Percentiles rank a stretch among this genome's conserved stretches.
Evolutionary conservation across 2,329 filamentous ascomycete species (phyloP).

Genomic region (Diaporthe amygdali): DNA sequence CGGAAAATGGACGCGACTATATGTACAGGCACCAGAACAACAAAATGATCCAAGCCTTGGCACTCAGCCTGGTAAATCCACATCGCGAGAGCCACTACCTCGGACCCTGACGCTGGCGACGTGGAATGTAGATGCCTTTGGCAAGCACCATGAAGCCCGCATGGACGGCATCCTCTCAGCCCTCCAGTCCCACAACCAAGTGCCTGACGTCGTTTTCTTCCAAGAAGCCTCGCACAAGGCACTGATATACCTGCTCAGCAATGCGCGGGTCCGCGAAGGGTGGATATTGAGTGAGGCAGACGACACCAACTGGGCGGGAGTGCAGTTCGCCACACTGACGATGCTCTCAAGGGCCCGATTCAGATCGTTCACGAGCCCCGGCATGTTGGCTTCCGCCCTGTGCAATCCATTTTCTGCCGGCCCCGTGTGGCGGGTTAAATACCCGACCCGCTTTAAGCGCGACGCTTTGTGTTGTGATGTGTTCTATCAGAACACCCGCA

Average conservation of each 20-base stretch:
- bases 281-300: conserved; percentile 40
- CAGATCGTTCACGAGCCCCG: not conserved
- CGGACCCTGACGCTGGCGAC: conserved; percentile 24
- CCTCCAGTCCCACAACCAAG: conserved; percentile 25
- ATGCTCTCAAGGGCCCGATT: conserved; percentile 37
- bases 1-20: not conserved
- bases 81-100: not conserved
- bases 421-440: conserved; percentile 37
- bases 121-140: conserved; percentile 39
- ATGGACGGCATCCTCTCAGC: conserved; percentile 34
- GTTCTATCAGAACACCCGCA: conserved; percentile 25
- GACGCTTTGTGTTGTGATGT: conserved; percentile 44
- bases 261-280: conserved; percentile 31
- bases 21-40: not conserved
- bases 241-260: conserved; percentile 31
- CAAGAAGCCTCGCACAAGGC: conserved; percentile 38
- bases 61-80: not conserved
- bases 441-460: conserved; percentile 36
- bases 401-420: conserved; percentile 33
- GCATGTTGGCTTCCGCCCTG: not conserved
- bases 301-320: conserved; percentile 27
- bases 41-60: not conserved
- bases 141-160: conserved; percentile 25
- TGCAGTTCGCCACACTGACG: conserved; percentile 34
- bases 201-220: conserved; percentile 39